A percentile compares a stretch with the other conserved stretches of the same genome.
These are phyloP conservation scores for Dendrostoma leiphaemia DNA, from an alignment of 2,329 filamentous ascomycete genomes.

Conservation along the genomic window DNA sequence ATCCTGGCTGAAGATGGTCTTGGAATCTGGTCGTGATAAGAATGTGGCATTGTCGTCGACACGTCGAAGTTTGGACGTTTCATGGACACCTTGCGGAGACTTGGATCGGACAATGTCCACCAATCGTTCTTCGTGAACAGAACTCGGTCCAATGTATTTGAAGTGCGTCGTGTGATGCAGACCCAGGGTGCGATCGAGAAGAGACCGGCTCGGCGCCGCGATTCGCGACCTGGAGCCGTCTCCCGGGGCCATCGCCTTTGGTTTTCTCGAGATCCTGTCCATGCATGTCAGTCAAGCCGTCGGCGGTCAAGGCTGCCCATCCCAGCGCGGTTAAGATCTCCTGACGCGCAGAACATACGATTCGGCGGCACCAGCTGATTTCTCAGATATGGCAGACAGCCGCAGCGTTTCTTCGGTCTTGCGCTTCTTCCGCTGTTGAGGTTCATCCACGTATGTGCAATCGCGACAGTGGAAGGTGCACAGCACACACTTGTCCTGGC, in stretches of 20 bases:
- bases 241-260: conserved; percentile 19
- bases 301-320: no score
- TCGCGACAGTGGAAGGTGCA: conserved; percentile 67
- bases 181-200: conserved; percentile 24
- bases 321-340: no score
- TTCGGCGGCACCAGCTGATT: not conserved
- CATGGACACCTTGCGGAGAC: conserved; percentile 17
- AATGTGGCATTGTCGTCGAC: conserved; percentile 24
- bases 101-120: conserved; percentile 22
- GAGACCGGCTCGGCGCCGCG: conserved; percentile 17
- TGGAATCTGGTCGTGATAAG: conserved; percentile 22
- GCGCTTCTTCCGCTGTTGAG: conserved; percentile 53
- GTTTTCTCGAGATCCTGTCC: not conserved
- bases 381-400: conserved; percentile 6
- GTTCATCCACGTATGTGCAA: conserved; percentile 63
- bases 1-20: conserved; percentile 20
- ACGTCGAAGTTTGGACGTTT: conserved; percentile 24
- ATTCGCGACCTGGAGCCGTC: conserved; percentile 17
- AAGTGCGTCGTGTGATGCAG: conserved; percentile 22
- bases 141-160: conserved; percentile 24
- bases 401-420: conserved; percentile 28
- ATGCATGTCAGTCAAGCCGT: not conserved
- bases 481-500: conserved; percentile 57
- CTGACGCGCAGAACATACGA: no score
- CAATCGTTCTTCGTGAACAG: conserved; percentile 24